phyloP scores from a whole-genome alignment of 1,284 basidiomycete genomes.

The Tilletia horrida region DNA sequence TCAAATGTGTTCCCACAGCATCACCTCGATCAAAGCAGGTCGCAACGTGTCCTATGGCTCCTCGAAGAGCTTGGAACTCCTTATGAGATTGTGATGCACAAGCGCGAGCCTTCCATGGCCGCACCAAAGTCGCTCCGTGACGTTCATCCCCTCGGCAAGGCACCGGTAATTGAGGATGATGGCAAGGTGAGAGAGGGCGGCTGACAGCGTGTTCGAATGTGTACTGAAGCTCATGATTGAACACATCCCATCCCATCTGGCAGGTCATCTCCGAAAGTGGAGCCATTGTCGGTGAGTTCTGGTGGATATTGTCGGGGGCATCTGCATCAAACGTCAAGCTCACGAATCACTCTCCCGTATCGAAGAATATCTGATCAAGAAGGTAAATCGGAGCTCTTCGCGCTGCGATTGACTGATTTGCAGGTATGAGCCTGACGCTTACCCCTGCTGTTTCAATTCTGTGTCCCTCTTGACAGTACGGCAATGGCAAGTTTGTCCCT shows the following conservation, averaged over 20 bases:
- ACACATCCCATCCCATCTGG: not conserved
- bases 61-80: slow-evolving; percentile 51
- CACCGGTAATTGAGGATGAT: slow-evolving; percentile 48
- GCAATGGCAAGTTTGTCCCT: slow-evolving; percentile 35
- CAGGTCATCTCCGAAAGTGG: slow-evolving; percentile 49
- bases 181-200: slow-evolving; percentile 23
- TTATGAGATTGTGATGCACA: slow-evolving; percentile 50
- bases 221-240: not conserved
- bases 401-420: not conserved
- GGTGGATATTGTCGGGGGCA: too few relatives aligned
- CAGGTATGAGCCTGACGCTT: not conserved
- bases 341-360: not conserved
- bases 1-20: slow-evolving; percentile 23
- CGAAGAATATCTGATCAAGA: slow-evolving; percentile 48
- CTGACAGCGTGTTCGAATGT: not conserved
- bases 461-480: slow-evolving; percentile 27
- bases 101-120: slow-evolving; percentile 35
- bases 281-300: slow-evolving; percentile 40
- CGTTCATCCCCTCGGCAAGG: slow-evolving; percentile 51
- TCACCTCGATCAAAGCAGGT: slow-evolving; percentile 51
- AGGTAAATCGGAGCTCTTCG: slow-evolving; percentile 10
- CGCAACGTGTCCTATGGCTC: slow-evolving; percentile 53
- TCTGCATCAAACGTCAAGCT: too few relatives aligned
- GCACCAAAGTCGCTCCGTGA: slow-evolving; percentile 44
- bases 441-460: too few relatives aligned